A percentile compares a stretch with the other conserved stretches of the same genome.
Conservation (phyloP, 257 asterid species). For the Solanum stenotomum region DNA sequence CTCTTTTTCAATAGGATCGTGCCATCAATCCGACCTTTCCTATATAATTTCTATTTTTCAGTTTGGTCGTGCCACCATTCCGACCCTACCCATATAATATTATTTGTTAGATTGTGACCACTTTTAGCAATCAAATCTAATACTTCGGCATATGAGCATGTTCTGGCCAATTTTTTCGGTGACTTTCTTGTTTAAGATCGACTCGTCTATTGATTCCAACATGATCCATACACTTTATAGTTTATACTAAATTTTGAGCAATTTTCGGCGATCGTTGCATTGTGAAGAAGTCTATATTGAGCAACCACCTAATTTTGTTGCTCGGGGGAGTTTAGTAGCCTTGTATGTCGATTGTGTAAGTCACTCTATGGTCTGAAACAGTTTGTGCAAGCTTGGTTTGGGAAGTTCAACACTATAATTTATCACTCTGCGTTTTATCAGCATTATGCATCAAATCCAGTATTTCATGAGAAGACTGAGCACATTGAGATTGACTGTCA, state of each 20-base stretch:
- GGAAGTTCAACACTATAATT: background rate
- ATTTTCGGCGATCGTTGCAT: background rate
- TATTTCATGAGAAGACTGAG: background rate
- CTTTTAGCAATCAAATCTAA: background rate
- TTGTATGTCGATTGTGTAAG: background rate
- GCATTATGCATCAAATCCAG: background rate
- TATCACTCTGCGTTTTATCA: background rate
- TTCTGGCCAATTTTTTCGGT: background rate
- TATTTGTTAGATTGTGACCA: background rate
- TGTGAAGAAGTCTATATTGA: background rate
- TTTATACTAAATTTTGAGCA: background rate
- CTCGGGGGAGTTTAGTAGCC: background rate
- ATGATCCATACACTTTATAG: background rate
- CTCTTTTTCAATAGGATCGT: background rate
- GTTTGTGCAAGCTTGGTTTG: background rate
- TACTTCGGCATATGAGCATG: background rate
- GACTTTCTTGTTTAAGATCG: background rate
- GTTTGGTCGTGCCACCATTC: background rate
- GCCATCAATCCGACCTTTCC: background rate
- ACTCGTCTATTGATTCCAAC: background rate
- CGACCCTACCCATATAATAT: background rate
- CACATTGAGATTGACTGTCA: background rate
- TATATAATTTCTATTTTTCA: background rate
- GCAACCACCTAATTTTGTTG: background rate
- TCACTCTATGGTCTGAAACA: background rate